Evolutionary conservation across 257 asterid species (phyloP), one percentile per base, ranked within the genome.

Genomic region (Jacaranda mimosifolia): DNA sequence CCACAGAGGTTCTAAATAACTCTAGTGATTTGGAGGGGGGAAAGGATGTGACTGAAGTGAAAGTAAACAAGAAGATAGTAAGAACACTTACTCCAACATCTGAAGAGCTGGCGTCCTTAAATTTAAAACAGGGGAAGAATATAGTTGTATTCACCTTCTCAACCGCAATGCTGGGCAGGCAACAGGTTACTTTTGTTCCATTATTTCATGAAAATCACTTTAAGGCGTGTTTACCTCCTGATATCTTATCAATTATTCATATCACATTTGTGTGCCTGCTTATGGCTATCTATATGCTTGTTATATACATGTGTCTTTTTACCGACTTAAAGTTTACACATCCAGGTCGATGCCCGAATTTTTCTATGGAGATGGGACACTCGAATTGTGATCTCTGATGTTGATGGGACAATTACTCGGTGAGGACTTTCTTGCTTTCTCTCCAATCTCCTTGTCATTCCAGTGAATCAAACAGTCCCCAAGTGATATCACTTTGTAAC

Each of bases 331-430:
- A 69, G 62, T 74, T 59, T 67, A 52, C 79, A 63, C 60, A 66
- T 86, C 75, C 86, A 95, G 99, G 98, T 96, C 83, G 97, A 91
- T 65, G 98, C 99, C 32, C 83, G 78, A n/a, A 92, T 93, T 74
- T 93, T 88, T 85, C 87, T 95, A 75, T 95, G 98, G 99, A 89
- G 91, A 83, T 91, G 97, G 93, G 97, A 96, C 77, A 39, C 92
- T 32, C 89, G 88, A 39, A 83, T 95, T 60, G 98, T 93, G 83
- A 93, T 96, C 84, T 96, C 99, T 68, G 99, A 96, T 83, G 99
- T 96, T 68, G 99, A 96, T 81, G 99, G 99, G 74, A 96, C 99
- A 59, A 96, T 96, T 82, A 96, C 99, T 18, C 80, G 97, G 99
- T 96, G 83, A 74, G 68, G 7, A 52, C 78, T 64, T 72, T 51